phyloP scores from a whole-genome alignment of 2,329 filamentous ascomycete species.

The Venturia asperata region DNA sequence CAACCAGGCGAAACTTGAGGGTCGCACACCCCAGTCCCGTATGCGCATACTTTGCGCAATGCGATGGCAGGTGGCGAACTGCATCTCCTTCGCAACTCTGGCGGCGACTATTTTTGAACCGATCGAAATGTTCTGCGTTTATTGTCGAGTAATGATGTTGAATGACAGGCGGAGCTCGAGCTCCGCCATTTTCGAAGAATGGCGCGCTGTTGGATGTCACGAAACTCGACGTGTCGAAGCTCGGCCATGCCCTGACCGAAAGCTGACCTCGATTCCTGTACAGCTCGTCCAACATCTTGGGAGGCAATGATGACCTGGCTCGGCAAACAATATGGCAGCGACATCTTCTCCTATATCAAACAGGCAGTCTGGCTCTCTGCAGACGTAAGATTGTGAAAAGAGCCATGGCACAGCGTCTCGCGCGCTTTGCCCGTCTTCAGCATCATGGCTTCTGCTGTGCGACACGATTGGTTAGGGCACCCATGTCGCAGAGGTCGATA shows the following conservation, averaged over 20 bases:
- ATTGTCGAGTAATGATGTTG: not conserved
- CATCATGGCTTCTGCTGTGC: conserved; percentile 5
- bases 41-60: conserved; percentile 2
- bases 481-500: not conserved
- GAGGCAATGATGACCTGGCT: not conserved
- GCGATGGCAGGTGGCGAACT: not conserved
- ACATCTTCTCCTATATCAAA: not conserved
- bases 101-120: not conserved
- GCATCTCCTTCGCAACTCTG: not conserved
- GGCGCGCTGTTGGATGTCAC: too few species aligned
- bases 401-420: not conserved
- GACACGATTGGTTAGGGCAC: not conserved
- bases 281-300: not conserved
- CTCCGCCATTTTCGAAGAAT: not conserved
- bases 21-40: too few species aligned
- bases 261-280: not conserved
- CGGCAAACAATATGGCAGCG: not conserved
- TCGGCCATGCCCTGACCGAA: not conserved
- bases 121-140: too few species aligned
- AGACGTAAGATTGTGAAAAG: not conserved
- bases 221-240: not conserved
- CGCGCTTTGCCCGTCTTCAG: conserved; percentile 2
- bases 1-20: not conserved
- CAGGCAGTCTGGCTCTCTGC: not conserved
- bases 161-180: too few species aligned